Percentiles rank a stretch among this genome's conserved stretches.
These are phyloP conservation scores for Hanseniaspora uvarum DNA, from an alignment of 1,139 yeast species.

Conservation along the genomic window DNA sequence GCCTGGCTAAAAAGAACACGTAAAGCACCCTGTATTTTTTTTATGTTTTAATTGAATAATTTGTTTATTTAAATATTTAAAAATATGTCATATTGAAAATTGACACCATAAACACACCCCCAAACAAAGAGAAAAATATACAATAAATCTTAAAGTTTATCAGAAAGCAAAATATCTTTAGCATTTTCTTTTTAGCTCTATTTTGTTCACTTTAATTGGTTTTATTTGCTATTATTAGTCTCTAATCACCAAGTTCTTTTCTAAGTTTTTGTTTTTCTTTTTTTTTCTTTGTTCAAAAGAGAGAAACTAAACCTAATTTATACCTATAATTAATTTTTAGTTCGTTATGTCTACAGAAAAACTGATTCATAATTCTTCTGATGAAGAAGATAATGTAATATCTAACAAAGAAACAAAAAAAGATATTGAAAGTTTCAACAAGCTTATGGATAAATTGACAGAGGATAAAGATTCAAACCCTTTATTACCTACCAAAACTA, in stretches of 20 bases:
- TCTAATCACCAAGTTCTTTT: neutral
- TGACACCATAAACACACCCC: neutral
- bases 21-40: no score
- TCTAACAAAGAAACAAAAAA: conserved; percentile 18
- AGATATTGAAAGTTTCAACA: conserved; percentile 16
- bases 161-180: neutral
- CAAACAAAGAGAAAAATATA: neutral
- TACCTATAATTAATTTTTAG: neutral
- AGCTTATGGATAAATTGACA: conserved; percentile 13
- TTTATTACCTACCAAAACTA: neutral
- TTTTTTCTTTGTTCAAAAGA: no score
- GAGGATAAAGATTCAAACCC: conserved; percentile 21
- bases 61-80: neutral
- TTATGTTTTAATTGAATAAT: no score
- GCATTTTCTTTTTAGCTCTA: neutral
- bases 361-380: neutral
- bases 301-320: neutral
- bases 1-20: neutral
- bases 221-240: neutral
- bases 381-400: neutral
- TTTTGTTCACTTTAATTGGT: neutral
- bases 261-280: neutral
- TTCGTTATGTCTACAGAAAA: conserved; percentile 5
- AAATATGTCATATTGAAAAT: no score
- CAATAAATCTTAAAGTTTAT: neutral